Evolutionary conservation across 352 stramenopile genomes (phyloP).

Genomic region (Phytophthora capsici): DNA sequence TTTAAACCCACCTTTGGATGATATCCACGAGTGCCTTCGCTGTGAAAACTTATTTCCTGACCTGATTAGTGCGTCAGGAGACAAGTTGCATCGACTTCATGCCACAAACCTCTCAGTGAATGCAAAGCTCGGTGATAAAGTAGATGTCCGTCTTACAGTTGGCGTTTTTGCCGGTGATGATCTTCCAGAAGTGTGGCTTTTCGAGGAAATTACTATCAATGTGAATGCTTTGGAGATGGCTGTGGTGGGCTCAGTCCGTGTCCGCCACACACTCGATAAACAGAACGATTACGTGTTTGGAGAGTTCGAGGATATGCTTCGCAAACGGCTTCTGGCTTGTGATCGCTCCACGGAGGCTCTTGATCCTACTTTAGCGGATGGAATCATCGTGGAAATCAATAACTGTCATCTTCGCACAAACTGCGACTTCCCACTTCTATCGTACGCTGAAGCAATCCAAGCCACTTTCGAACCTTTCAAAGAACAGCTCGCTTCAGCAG

Average conservation of each 20-base stretch:
- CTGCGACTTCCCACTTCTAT: constrained; percentile 44
- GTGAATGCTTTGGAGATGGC: constrained; percentile 55
- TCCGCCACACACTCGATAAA: constrained; percentile 61
- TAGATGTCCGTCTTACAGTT: constrained; percentile 45
- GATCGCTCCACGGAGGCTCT: constrained; percentile 18
- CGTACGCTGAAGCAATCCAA: constrained; percentile 36
- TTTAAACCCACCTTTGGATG: constrained; percentile 58
- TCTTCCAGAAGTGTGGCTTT: constrained; percentile 74
- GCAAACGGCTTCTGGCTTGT: constrained; percentile 48
- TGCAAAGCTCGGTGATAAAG: constrained; percentile 39
- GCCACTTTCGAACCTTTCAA: constrained; percentile 41
- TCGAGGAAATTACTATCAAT: constrained; percentile 51
- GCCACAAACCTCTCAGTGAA: constrained; percentile 56
- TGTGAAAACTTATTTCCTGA: constrained; percentile 44
- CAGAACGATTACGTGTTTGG: constrained; percentile 67
- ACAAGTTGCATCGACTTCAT: constrained; percentile 66
- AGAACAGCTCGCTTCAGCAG: constrained; percentile 27
- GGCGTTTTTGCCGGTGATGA: constrained; percentile 72
- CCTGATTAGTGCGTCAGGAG: constrained; percentile 69
- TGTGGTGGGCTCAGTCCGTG: constrained; percentile 40
- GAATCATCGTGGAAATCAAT: constrained; percentile 64
- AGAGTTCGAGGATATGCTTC: constrained; percentile 72
- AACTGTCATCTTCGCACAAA: constrained; percentile 47
- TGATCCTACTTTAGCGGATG: constrained; percentile 39
- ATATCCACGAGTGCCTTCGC: constrained; percentile 49